Evolutionary conservation across 2,329 filamentous ascomycete species (phyloP), one percentile per base, ranked within the genome.

Genomic region (Esteya vermicola): DNA sequence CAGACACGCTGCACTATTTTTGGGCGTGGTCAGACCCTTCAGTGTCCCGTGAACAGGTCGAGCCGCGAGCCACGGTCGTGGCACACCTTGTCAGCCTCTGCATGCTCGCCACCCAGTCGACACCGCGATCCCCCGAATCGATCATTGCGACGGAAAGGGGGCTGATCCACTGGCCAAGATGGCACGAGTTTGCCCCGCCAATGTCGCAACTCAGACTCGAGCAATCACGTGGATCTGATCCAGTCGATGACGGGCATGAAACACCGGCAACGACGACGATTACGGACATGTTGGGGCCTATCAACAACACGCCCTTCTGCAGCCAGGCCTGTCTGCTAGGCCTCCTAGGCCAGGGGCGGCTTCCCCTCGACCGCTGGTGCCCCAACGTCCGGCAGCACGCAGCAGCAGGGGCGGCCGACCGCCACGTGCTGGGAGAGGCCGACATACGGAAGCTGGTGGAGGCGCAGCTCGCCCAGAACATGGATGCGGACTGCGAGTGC

Each of bases 1-100:
- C 41, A 3, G 3, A 39, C 6, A 43, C 41, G 18, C 37, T 46
- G 9, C 34, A 38, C 28, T 46, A 43, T 18, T 42, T 38, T 20
- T 40, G 30, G 28, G n/a, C n/a, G n/a, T 13, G 7, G 25, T 20
- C 23, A 2, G 35, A 30, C 9, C 41, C 42, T 20, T 21, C 28
- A 7, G 18, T 36, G 12, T 12, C 23, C 8, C 21, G 8, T 16
- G 9, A n/a, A 6, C 20, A 19, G 28, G 6, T 12, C 4, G 23
- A 30, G 20, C 27, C 27, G 7, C 19, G n/a, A 4, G 9, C 22
- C 19, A 38, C 26, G 20, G 36, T 20, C 7, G 7, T 27, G 19
- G 36, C 36, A 16, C 28, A 36, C 14, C 25, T 36, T 21, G 10
- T 25, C 2, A 36, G 16, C 35, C 21, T 36, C 9, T 28, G 25